phyloP scores from a whole-genome alignment of 106 monocot species.

The Dendrobium huoshanense region DNA sequence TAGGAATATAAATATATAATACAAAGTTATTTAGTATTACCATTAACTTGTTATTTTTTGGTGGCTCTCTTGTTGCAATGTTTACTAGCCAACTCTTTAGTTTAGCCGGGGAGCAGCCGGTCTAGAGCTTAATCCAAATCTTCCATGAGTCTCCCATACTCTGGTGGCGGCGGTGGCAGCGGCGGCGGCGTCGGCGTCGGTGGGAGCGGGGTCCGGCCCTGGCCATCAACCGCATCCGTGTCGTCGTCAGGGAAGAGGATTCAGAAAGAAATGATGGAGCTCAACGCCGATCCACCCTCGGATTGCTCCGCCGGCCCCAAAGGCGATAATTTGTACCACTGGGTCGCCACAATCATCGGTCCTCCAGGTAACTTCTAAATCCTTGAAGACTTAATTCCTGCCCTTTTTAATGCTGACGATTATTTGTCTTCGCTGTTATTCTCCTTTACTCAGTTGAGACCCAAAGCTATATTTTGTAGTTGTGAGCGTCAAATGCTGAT shows the following conservation, averaged over 20 bases:
- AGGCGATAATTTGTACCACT: constrained; percentile 84
- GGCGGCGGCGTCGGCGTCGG: not conserved
- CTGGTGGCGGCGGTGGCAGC: not conserved
- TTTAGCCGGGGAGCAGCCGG: not conserved
- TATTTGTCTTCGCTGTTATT: not conserved
- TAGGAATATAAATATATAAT: too few relatives aligned
- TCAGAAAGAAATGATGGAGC: constrained; percentile 89
- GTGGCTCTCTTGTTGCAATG: too few relatives aligned
- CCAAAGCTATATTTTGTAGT: too few relatives aligned
- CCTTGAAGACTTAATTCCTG: not conserved
- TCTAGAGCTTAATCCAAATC: not conserved
- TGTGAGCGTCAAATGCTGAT: too few relatives aligned
- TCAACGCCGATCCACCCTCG: constrained; percentile 59
- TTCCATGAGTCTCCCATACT: constrained; percentile 4
- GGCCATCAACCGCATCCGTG: constrained; percentile 58
- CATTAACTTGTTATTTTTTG: too few relatives aligned
- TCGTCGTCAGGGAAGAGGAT: constrained; percentile 86
- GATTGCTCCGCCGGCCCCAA: constrained; percentile 90
- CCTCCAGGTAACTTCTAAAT: constrained; percentile 40
- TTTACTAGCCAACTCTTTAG: too few relatives aligned
- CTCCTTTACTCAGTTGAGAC: not conserved
- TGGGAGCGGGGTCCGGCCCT: constrained; percentile 27
- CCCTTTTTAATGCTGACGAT: not conserved
- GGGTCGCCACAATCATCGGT: constrained; percentile 86
- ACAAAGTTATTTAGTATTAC: too few relatives aligned